A percentile compares a stretch with the other conserved stretches of the same genome.
Conservation (phyloP, 768 basidiomycete genomes). For the Serendipita indica region DNA sequence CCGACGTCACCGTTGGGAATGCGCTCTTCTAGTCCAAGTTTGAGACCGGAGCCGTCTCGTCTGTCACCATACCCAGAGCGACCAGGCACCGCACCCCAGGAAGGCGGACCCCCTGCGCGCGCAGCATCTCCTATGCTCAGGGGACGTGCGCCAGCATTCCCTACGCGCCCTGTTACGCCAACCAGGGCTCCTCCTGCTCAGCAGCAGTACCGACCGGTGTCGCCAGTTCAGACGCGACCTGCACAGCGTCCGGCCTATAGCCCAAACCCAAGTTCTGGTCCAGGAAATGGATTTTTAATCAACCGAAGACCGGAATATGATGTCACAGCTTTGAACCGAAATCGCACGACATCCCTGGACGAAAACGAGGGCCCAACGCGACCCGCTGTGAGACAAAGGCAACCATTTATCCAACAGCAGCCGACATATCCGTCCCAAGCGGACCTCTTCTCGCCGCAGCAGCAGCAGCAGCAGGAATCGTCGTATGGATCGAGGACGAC, state of each 20-base stretch:
- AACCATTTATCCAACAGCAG: too few relatives aligned
- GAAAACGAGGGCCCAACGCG: too few relatives aligned
- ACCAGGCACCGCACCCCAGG: not conserved
- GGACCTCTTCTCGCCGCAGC: not conserved
- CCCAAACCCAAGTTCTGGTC: too few relatives aligned
- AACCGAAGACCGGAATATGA: not conserved
- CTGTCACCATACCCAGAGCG: not conserved
- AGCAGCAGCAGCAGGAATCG: not conserved
- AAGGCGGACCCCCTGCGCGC: not conserved
- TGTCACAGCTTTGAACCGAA: too few relatives aligned
- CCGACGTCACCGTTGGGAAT: not conserved
- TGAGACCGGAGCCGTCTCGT: not conserved
- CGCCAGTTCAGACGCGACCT: not conserved
- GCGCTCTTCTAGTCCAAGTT: not conserved
- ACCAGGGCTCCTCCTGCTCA: not conserved
- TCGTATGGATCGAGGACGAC: too few relatives aligned
- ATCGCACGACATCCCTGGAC: too few relatives aligned
- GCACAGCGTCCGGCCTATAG: not conserved
- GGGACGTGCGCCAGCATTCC: not conserved
- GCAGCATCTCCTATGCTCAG: not conserved
- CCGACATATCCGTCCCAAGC: not conserved
- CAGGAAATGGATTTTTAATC: not conserved
- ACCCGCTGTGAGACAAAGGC: too few relatives aligned
- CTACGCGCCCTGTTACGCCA: conserved; percentile 3
- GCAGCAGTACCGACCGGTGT: not conserved